A percentile compares a stretch with the other conserved stretches of the same genome.
These are phyloP conservation scores for Nicotiana sylvestris DNA, from an alignment of 257 asterid species.

Conservation along the genomic window DNA sequence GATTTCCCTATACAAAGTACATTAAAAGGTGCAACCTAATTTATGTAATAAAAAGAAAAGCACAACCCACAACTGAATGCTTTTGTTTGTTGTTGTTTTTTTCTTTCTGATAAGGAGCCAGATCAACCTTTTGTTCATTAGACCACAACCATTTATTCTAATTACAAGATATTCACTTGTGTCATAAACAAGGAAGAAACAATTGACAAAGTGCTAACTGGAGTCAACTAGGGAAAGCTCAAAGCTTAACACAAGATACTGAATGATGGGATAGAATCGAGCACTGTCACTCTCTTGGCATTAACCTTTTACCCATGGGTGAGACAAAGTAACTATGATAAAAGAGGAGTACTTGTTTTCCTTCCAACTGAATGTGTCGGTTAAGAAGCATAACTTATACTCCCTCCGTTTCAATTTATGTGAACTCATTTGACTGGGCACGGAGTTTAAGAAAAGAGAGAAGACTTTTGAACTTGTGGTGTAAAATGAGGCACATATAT, in stretches of 20 bases:
- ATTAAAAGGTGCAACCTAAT: background rate
- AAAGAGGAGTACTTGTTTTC: background rate
- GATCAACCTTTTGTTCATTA: background rate
- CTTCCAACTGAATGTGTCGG: background rate
- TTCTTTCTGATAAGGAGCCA: background rate
- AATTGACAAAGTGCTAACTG: background rate
- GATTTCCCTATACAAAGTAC: background rate
- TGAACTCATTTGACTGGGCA: no score
- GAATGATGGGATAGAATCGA: background rate
- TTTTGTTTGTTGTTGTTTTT: background rate
- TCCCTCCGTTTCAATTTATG: no score
- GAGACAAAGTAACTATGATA: background rate
- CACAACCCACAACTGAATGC: background rate
- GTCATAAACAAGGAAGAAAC: constrained; percentile 5
- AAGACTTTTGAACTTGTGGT: no score
- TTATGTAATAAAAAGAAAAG: background rate
- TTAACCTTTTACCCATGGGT: background rate
- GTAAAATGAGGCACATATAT: no score
- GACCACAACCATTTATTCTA: background rate
- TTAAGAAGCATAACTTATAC: background rate
- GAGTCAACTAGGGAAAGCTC: background rate
- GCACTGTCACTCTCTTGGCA: background rate
- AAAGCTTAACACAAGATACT: background rate
- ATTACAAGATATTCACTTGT: background rate
- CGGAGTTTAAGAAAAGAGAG: no score